Evolutionary conservation across 208 protist species (phyloP).

Genomic region (Vickermania ingenoplastis): DNA sequence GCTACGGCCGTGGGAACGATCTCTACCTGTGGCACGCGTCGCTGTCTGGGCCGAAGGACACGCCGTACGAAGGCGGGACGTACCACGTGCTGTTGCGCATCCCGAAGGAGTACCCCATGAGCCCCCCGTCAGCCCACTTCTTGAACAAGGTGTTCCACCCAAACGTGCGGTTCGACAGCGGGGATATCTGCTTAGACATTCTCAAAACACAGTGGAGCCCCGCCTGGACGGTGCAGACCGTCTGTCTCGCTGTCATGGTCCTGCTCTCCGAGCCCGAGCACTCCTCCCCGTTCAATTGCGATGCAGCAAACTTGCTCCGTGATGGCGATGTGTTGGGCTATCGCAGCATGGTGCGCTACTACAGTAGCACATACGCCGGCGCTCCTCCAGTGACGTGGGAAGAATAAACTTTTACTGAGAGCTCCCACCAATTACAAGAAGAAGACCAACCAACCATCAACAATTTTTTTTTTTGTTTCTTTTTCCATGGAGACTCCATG

Average conservation of each 20-base stretch:
- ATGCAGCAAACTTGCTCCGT: slow-evolving; percentile 84
- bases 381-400: slow-evolving; percentile 33
- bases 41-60: slow-evolving; percentile 63
- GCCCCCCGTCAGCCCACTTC: slow-evolving; percentile 67
- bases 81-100: slow-evolving; percentile 62
- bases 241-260: slow-evolving; percentile 75
- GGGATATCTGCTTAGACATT: slow-evolving; percentile 88
- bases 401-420: slow-evolving; percentile 3
- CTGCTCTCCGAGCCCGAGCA: slow-evolving; percentile 72
- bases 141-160: slow-evolving; percentile 86
- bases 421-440: neutral
- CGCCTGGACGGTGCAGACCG: slow-evolving; percentile 81
- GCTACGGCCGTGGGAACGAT: slow-evolving; percentile 6
- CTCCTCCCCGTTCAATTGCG: slow-evolving; percentile 86
- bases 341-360: slow-evolving; percentile 46
- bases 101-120: slow-evolving; percentile 81
- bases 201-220: slow-evolving; percentile 84
- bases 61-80: slow-evolving; percentile 62
- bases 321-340: slow-evolving; percentile 61
- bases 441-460: neutral
- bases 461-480: neutral
- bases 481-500: too few relatives aligned
- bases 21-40: slow-evolving; percentile 60
- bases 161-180: slow-evolving; percentile 82
- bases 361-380: slow-evolving; percentile 63